Evolutionary conservation across 139 green algal species (phyloP).

Genomic region (Micractinium sp.): DNA sequence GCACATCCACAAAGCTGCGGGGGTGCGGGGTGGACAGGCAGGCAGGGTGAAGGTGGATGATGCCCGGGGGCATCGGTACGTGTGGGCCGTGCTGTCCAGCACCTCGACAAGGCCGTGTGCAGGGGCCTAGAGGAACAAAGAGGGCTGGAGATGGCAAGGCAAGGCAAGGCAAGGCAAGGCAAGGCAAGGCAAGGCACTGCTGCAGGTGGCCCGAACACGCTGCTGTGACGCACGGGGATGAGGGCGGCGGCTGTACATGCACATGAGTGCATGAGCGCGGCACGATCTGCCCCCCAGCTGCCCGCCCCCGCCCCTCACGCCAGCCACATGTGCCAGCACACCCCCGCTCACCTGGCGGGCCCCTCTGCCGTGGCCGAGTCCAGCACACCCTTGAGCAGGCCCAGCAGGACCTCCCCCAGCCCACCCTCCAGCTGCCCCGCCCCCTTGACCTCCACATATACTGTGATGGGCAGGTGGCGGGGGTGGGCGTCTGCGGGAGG

Average conservation of each 20-base stretch:
- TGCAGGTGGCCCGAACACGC: no score
- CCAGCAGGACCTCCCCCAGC: not conserved
- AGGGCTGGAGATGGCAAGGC: not conserved
- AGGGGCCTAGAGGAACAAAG: not conserved
- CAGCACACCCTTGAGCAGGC: not conserved
- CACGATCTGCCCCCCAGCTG: no score
- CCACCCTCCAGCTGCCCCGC: not conserved
- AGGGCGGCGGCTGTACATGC: no score
- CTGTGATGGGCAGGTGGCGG: conserved; percentile 40
- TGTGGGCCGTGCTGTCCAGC: not conserved
- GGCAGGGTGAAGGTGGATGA: not conserved
- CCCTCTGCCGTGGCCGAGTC: not conserved
- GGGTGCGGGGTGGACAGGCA: not conserved
- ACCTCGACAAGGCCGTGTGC: not conserved
- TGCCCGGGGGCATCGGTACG: no score
- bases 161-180: no score
- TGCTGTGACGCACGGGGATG: no score
- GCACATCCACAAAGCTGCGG: conserved; percentile 11
- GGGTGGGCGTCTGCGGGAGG: conserved; percentile 31
- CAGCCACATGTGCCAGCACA: not conserved
- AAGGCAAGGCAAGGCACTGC: no score
- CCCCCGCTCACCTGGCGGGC: not conserved
- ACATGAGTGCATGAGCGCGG: no score
- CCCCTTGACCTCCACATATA: conserved; percentile 43
- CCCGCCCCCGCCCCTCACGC: no score